Evolutionary conservation across 2,329 filamentous ascomycete species (phyloP), one percentile per base, ranked within the genome.

Genomic region (Didymosphaeria variabile): DNA sequence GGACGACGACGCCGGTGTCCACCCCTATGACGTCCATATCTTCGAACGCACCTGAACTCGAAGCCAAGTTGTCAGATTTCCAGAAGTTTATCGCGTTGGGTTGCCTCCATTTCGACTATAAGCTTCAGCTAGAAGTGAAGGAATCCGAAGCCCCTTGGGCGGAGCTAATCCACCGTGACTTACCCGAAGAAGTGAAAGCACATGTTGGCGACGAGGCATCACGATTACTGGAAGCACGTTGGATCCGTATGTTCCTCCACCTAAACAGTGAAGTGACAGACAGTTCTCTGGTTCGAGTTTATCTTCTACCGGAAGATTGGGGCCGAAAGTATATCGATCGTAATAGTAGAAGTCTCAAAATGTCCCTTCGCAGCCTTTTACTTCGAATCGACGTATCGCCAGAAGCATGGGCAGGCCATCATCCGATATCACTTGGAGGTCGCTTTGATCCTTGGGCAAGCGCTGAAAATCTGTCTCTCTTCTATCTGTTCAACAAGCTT

Each of bases 401-500:
- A 0, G 72, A 74, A 26, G 79, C 82, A 2, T 93, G 90, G 90
- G 63, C 79, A 40, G 88, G 87, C 0, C 26, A 71, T 8, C 69
- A 70, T n/a, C 57, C 59, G 19, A 64, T 66, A 17, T 36, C 63
- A 21, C 57, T 59, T 17, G 58, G 67, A 19, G 60, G 64, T 7
- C 59, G 65, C 3, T 82, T 81, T 47, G 79, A 82, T 57, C 62
- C 74, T 6, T 81, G 80, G 69, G 77, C 81, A 8, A 75, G 73
- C 1, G 64, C 76, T 15, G 79, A 85, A 19, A 75, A 83, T 10
- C 72, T 80, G 1, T 89, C 90, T 0, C 78, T 94, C 0, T 86
- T 92, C 51, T 84, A 89, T 31, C 79, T 93, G 50, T 94, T 94
- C 82, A 94, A 94, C 74, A 87, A 80, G 2, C 83, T 94, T 1